Percentiles rank a stretch among this genome's conserved stretches.
Conservation (phyloP, 345 rosid species). For the Lepidium aucheri region DNA sequence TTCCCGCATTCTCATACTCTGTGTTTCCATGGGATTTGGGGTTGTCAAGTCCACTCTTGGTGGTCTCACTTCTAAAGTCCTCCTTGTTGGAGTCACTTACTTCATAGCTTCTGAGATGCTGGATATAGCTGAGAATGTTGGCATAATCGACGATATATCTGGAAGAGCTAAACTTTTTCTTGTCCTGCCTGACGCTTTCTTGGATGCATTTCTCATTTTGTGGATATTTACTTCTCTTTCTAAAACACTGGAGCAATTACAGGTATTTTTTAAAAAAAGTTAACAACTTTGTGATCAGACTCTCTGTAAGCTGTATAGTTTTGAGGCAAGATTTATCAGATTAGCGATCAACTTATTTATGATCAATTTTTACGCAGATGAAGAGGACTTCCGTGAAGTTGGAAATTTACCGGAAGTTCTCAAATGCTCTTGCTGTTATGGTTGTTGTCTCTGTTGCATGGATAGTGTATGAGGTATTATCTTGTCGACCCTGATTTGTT, state of each 20-base stretch:
- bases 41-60: slow-evolving; percentile 97
- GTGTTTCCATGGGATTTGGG: slow-evolving; percentile 95
- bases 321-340: neutral
- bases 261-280: slow-evolving; percentile 50
- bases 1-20: slow-evolving; percentile 69
- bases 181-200: slow-evolving; percentile 85
- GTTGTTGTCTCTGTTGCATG: slow-evolving; percentile 86
- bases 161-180: slow-evolving; percentile 86
- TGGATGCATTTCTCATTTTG: slow-evolving; percentile 89
- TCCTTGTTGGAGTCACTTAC: slow-evolving; percentile 79
- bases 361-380: slow-evolving; percentile 33
- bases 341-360: neutral
- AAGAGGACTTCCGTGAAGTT: slow-evolving; percentile 80
- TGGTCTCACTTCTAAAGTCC: slow-evolving; percentile 92
- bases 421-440: slow-evolving; percentile 73
- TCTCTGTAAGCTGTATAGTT: neutral
- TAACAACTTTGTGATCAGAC: neutral
- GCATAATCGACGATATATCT: slow-evolving; percentile 75
- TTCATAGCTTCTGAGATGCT: slow-evolving; percentile 87
- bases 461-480: slow-evolving; percentile 81
- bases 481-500: neutral
- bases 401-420: slow-evolving; percentile 91
- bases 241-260: slow-evolving; percentile 71
- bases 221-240: slow-evolving; percentile 95
- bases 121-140: slow-evolving; percentile 83